Evolutionary conservation across 805 yeast species (phyloP), one percentile per base, ranked within the genome.

Genomic region (Spathaspora girioi): DNA sequence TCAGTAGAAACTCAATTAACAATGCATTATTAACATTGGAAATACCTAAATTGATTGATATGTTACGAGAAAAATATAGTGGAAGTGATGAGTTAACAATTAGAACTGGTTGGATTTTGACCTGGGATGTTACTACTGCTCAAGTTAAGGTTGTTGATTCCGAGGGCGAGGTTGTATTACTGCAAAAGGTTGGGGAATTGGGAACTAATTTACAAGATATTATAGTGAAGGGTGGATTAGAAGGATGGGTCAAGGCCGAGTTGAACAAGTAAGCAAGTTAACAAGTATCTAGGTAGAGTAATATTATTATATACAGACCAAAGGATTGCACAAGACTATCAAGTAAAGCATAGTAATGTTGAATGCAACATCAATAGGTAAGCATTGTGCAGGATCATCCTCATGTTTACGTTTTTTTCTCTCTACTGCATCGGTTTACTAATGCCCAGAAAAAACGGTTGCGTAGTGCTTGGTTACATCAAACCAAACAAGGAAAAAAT

Each of bases 141-240:
- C 76, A 79, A 29, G 97, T 93, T 26, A 78, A 82, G 2, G 96
- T 94, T 38, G 80, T 79, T 15, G 96, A 92, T 60, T 73, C 80
- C 11, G 77, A 78, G 6, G 79, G 80, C 19, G 77, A 78, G 29
- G 79, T 85, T 40, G 78, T 92, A 15, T 75, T 93, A 58, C 80
- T 80, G 58, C 96, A 89, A 67, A 88, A 87, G 71, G 98, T 94
- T 46, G 97, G 98, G 54, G 98, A 94, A 70, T 78, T 94, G 56
- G 98, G 99, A 57, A 84, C 91, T 50, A 92, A 92, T 69, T 78
- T 94, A 66, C 99, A 94, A 74, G 99, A 94, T 60, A 94, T 94
- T 63, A 94, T 94, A 58, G 92, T 93, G 56, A 86, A 90, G 68
- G 99, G 99, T 46, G 99, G 99, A 51, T 82, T 94, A 52, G 99